Percentiles rank a stretch among this genome's conserved stretches.
phyloP scores from a whole-genome alignment of 2,329 filamentous ascomycete genomes.

The Paecilomyces fulvus region DNA sequence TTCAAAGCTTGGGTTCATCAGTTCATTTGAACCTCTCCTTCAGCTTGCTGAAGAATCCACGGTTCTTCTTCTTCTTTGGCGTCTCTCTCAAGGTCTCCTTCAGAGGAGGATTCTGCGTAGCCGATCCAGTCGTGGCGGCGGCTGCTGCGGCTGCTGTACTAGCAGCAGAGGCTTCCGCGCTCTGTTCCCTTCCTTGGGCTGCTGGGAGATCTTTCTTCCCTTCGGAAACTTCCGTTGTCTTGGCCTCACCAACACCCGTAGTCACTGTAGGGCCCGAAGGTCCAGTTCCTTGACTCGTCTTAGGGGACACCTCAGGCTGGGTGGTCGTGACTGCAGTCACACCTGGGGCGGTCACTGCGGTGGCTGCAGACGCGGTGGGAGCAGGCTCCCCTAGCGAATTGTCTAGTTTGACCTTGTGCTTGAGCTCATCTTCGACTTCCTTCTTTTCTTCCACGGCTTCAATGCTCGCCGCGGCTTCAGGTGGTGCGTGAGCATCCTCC shows the following conservation, averaged over 20 bases:
- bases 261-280: conserved; percentile 14
- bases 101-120: not conserved
- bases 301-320: conserved; percentile 11
- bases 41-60: conserved; percentile 49
- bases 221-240: conserved; percentile 12
- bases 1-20: not conserved
- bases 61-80: conserved; percentile 60
- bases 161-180: conserved; percentile 17
- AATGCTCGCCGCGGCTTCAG: conserved; percentile 60
- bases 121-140: not conserved
- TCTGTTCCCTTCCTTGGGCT: conserved; percentile 12
- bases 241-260: conserved; percentile 14
- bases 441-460: conserved; percentile 63
- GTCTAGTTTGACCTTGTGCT: conserved; percentile 42
- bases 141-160: not conserved
- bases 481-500: conserved; percentile 43
- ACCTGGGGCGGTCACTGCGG: conserved; percentile 15
- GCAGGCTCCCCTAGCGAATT: conserved; percentile 24
- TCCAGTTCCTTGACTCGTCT: conserved; percentile 5
- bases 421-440: conserved; percentile 60
- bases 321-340: not conserved
- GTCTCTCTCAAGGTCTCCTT: conserved; percentile 14
- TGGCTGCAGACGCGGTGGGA: conserved; percentile 25
- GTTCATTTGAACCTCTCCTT: conserved; percentile 45
- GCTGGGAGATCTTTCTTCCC: conserved; percentile 7